These are phyloP conservation scores for Mycena kentingensis DNA, from an alignment of 768 basidiomycete genomes.

Conservation along the genomic window DNA sequence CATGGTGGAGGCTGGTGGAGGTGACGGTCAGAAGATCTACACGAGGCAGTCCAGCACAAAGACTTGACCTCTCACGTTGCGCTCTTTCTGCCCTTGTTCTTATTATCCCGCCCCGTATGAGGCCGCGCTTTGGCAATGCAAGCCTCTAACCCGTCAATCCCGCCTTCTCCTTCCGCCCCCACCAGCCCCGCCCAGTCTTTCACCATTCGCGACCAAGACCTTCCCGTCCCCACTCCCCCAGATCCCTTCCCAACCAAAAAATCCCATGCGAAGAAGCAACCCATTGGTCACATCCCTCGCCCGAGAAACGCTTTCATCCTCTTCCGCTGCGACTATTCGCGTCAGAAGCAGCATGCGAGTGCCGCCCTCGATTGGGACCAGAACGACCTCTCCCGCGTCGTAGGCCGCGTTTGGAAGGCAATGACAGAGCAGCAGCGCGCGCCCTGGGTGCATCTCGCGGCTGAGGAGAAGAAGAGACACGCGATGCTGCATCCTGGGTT, in stretches of 20 bases:
- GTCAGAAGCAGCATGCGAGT: slow-evolving; percentile 57
- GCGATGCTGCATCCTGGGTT: slow-evolving; percentile 44
- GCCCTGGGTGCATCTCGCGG: slow-evolving; percentile 56
- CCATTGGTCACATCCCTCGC: slow-evolving; percentile 62
- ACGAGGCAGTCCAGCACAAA: too few species aligned
- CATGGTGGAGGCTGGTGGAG: too few species aligned
- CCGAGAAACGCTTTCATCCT: slow-evolving; percentile 81
- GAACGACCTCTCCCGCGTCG: slow-evolving; percentile 67
- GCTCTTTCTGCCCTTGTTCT: too few species aligned
- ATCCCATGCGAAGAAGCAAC: slow-evolving; percentile 51
- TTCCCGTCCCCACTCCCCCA: slow-evolving; percentile 19
- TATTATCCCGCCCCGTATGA: too few species aligned
- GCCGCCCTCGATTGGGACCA: slow-evolving; percentile 64
- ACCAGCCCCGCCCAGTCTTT: neutral
- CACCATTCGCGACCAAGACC: slow-evolving; percentile 1
- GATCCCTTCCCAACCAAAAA: slow-evolving; percentile 34
- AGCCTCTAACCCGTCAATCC: slow-evolving; percentile 8
- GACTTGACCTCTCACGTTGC: too few species aligned
- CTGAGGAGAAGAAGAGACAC: slow-evolving; percentile 48
- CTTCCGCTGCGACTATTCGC: slow-evolving; percentile 73
- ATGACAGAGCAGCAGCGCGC: slow-evolving; percentile 47
- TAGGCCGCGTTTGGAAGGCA: slow-evolving; percentile 65
- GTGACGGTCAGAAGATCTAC: too few species aligned
- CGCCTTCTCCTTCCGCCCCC: slow-evolving; percentile 13
- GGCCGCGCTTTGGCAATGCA: neutral